Base-by-base conservation (phyloP, 2,329 filamentous ascomycete species). In the Epichloe hybrida region DNA sequence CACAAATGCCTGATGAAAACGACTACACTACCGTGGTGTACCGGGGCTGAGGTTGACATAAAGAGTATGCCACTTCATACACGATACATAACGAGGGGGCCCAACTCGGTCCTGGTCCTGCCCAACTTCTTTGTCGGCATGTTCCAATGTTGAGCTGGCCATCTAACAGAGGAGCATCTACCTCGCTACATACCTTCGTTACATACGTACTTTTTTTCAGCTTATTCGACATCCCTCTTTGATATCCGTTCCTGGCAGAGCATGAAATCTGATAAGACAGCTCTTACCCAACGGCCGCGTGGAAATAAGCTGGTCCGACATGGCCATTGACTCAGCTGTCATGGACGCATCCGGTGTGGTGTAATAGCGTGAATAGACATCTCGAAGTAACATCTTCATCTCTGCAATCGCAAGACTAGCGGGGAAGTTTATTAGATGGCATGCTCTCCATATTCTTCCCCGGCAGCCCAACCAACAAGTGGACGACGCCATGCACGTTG, bases 281-380 rank as follows among this genome's bases (percentile, higher is more conserved):
- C 64, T 74, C 61, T 83, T 75, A 5, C 75, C 79, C 41, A 72
- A 62, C 0, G 82, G 82, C 45, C 82, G 71, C 15, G 80, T 76
- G 8, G 82, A 83, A 50, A 86, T 84, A 35, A 85, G 69, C 60
- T 84, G 81, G 58, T 86, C 81, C 21, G 78, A 74, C 71, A 84
- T 79, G 36, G 70, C 69, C 83, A 86, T 85, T 23, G 72, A 72
- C 31, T 71, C 72, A 5, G 65, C 66, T 56, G 71, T 76, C 72
- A 79, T 81, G 13, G 67, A 69, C 8, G 60, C 52, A 35, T 83
- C 78, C 0, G 77, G 72, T 7, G 73, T 63, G 0, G 82, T 85
- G 27, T 64, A 69, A 52, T 75, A 84, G 13, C 64, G 66, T 3
- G 74, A 75, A 62, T 86, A 86, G 1, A 85, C 71, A 49, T 78